These are phyloP conservation scores for Cytospora piceicola DNA, from an alignment of 2,329 filamentous ascomycete species.

Conservation along the genomic window DNA sequence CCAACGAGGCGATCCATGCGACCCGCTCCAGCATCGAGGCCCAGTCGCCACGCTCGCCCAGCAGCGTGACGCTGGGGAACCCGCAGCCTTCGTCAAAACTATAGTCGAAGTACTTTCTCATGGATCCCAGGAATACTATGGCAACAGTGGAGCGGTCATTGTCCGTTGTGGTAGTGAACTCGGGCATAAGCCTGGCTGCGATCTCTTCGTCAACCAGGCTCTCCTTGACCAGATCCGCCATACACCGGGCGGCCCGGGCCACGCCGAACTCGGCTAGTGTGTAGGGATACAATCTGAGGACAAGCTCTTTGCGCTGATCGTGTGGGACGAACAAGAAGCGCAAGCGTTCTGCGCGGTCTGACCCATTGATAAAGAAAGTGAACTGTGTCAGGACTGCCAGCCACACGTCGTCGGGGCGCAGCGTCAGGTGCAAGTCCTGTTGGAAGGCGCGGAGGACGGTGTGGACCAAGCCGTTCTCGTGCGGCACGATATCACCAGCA, in stretches of 20 bases:
- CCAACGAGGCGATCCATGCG: constrained; percentile 19
- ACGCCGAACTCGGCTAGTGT: constrained; percentile 27
- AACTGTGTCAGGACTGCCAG: constrained; percentile 54
- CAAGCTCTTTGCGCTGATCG: constrained; percentile 41
- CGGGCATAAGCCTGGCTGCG: constrained; percentile 53
- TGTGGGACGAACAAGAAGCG: constrained; percentile 45
- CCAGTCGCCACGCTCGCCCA: constrained; percentile 54
- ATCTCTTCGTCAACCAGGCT: constrained; percentile 48
- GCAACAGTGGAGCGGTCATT: constrained; percentile 48
- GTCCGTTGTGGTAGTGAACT: constrained; percentile 54
- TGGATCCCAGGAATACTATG: constrained; percentile 55
- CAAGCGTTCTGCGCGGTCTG: constrained; percentile 47
- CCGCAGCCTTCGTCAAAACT: constrained; percentile 44
- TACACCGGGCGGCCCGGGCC: constrained; percentile 40
- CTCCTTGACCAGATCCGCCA: constrained; percentile 45
- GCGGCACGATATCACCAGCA: too few relatives aligned
- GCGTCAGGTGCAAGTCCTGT: constrained; percentile 48
- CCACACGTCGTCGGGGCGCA: constrained; percentile 59
- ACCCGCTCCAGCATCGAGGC: constrained; percentile 32
- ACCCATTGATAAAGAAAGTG: constrained; percentile 49
- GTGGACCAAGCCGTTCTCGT: constrained; percentile 44
- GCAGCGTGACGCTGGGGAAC: constrained; percentile 55
- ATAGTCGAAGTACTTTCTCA: constrained; percentile 55
- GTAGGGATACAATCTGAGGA: constrained; percentile 28
- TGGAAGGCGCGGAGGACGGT: constrained; percentile 47